Base-by-base conservation (phyloP, 768 basidiomycete species). In the Inosperma sp. region DNA sequence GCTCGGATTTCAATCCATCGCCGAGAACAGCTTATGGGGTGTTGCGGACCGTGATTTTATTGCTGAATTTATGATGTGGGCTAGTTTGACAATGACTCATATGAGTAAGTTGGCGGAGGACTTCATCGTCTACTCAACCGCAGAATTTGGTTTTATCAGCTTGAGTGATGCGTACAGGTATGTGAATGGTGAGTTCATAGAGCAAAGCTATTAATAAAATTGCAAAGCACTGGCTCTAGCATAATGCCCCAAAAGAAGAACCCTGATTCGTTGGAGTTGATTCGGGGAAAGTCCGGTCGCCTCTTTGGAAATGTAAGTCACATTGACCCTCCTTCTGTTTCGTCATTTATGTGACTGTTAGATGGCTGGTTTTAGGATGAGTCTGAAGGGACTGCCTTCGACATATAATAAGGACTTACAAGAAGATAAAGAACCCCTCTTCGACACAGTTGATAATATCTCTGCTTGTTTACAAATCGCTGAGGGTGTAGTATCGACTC, bases 171-270 rank as follows among this genome's bases (percentile, higher is more conserved):
- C 96, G 4, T 99, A 99, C 70, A 93, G 89, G 94, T 92, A 48
- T 47, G 77, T 64, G 43, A 23, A 3, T 25, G 50, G 4, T 6
- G 29, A 16, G 43, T 21, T 35, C 30, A 12, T n/a, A 26, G 10
- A 17, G 30, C 23, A 25, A 16, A 46, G 14, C 26, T 27, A 47
- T 43, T 35, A 22, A 23, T 47, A 47, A 29, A 10, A 16, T 19
- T 56, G 42, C 9, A 57, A 48, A 97, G 93, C 65, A 99, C 96
- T 36, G 96, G 96, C 6, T 97, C 94, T 33, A 97, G 94, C 58
- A 97, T 99, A 65, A 99, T 99, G 96, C 96, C 96, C 5, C 96
- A 98, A 65, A 98, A 99, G 74, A 99, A 98, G 72, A 97, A 97
- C 63, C 91, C 94, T 0, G 96, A 98, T 66, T 97, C 95, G 8